These are phyloP conservation scores for Oryza nivara DNA, from an alignment of 176 grass and related monocot genomes.

Conservation along the genomic window DNA sequence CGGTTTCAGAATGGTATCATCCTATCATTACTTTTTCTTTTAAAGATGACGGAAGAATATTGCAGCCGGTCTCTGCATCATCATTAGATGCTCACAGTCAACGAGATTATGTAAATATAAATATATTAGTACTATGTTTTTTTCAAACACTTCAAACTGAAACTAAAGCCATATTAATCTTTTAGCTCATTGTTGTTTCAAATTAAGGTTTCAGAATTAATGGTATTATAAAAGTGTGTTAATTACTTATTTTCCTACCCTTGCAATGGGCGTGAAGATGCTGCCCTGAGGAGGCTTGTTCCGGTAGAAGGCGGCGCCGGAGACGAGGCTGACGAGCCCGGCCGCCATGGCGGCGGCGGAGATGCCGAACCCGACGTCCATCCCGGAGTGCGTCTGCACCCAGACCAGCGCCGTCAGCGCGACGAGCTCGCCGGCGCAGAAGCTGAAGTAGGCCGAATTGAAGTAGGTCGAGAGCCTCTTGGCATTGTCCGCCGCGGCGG, in stretches of 20 bases:
- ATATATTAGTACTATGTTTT: too few relatives aligned
- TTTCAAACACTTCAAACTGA: too few relatives aligned
- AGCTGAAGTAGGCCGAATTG: constrained; percentile 98
- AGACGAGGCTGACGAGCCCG: constrained; percentile 65
- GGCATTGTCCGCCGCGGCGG: constrained; percentile 33
- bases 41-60: too few relatives aligned
- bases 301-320: constrained; percentile 68
- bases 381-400: constrained; percentile 92
- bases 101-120: too few relatives aligned
- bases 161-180: too few relatives aligned
- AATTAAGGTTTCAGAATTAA: background rate
- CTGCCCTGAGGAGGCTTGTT: constrained; percentile 90
- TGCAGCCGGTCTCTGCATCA: too few relatives aligned
- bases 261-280: constrained; percentile 83
- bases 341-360: constrained; percentile 79
- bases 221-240: background rate
- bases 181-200: background rate
- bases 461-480: constrained; percentile 93
- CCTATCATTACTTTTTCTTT: background rate
- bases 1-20: background rate
- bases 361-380: constrained; percentile 88
- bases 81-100: too few relatives aligned
- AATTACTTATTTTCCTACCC: constrained; percentile 42
- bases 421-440: constrained; percentile 84
- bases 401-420: constrained; percentile 87